phyloP scores from a whole-genome alignment of 257 asterid species.

The Jaltomata sinuosa region DNA sequence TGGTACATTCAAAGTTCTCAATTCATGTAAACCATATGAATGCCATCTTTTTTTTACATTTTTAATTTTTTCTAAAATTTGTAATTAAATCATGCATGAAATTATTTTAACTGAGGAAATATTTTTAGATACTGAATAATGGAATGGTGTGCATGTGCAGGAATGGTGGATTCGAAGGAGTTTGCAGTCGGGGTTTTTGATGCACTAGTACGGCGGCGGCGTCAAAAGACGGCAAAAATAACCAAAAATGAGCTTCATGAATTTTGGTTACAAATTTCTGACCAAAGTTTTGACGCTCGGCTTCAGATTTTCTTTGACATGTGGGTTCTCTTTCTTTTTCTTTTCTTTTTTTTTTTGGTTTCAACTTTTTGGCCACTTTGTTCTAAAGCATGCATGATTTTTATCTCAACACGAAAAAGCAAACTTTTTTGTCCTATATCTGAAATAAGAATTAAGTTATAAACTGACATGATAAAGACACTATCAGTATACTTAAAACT shows the following conservation, averaged over 20 bases:
- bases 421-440: not conserved
- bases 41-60: not conserved
- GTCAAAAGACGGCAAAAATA: conserved; percentile 47
- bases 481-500: not conserved
- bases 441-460: not conserved
- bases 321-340: conserved; percentile 16
- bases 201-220: conserved; percentile 63
- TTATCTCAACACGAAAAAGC: not conserved
- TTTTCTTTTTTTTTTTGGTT: not conserved
- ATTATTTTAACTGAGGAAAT: not conserved
- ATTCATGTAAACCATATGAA: conserved; percentile 1
- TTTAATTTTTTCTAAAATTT: not conserved
- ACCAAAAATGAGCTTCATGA: conserved; percentile 77
- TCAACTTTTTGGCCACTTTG: not conserved
- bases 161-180: conserved; percentile 89
- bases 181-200: conserved; percentile 81
- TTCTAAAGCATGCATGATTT: not conserved
- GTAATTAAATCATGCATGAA: not conserved
- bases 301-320: conserved; percentile 95
- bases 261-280: conserved; percentile 80
- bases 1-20: conserved; percentile 33
- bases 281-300: conserved; percentile 84
- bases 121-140: not conserved
- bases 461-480: not conserved
- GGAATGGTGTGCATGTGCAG: conserved; percentile 12